Evolutionary conservation across 805 yeast genomes (phyloP).

Genomic region (Wickerhamomyces chambardii): DNA sequence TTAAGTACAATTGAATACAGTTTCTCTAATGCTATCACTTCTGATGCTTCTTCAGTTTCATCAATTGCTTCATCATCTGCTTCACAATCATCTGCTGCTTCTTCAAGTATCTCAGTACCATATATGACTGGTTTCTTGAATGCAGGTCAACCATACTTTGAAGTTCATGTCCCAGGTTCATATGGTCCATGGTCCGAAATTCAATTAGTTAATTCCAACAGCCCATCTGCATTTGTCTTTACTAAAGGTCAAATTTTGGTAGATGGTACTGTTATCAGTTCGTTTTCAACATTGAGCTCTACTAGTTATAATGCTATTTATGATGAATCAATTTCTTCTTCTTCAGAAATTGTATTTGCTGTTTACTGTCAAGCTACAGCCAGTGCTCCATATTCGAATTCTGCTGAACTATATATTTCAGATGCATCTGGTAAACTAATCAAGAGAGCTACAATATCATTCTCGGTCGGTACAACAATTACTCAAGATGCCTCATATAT

Average conservation of each 20-base stretch:
- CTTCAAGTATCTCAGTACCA: constrained; percentile 1
- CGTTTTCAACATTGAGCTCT: too few species aligned
- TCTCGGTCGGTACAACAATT: not conserved
- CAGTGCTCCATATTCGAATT: not conserved
- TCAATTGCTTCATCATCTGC: constrained; percentile 3
- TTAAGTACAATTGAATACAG: too few species aligned
- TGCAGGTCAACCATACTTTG: not conserved
- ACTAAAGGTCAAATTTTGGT: constrained; percentile 7
- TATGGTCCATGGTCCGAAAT: constrained; percentile 10
- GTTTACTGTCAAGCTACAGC: constrained; percentile 1
- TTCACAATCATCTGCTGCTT: not conserved
- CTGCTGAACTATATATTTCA: not conserved
- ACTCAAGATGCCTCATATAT: not conserved
- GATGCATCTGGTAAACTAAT: not conserved
- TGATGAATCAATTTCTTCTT: too few species aligned
- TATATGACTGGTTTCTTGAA: not conserved
- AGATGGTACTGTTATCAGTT: constrained; percentile 73
- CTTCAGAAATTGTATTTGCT: not conserved
- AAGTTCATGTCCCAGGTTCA: constrained; percentile 1
- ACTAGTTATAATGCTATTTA: constrained; percentile 3
- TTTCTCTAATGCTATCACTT: too few species aligned
- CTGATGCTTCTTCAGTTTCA: not conserved
- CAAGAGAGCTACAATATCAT: not conserved
- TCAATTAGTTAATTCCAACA: constrained; percentile 4
- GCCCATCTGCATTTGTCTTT: constrained; percentile 11